These are phyloP conservation scores for Eucommia ulmoides DNA, from an alignment of 257 asterid species.

Conservation along the genomic window DNA sequence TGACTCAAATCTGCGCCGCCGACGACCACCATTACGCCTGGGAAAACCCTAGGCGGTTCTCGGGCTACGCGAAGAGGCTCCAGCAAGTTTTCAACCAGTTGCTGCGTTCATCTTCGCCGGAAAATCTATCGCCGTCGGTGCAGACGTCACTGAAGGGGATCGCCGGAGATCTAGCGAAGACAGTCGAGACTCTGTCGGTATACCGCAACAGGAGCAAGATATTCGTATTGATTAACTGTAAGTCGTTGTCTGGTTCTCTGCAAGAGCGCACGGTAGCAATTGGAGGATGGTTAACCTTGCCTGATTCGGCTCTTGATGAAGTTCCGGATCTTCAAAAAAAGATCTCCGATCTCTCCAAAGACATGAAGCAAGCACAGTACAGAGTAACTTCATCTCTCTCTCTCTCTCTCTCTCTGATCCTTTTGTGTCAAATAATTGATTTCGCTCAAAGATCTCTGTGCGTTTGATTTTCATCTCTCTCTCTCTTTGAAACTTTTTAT, in stretches of 20 bases:
- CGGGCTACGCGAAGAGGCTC: conserved; percentile 17
- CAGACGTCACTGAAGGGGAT: conserved; percentile 18
- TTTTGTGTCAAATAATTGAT: no score
- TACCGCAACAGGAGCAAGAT: conserved; percentile 14
- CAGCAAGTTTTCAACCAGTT: conserved; percentile 12
- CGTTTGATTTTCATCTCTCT: no score
- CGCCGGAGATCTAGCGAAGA: conserved; percentile 12
- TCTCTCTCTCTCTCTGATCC: no score
- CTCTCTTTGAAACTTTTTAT: no score
- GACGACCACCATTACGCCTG: conserved; percentile 12
- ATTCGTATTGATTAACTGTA: conserved; percentile 16
- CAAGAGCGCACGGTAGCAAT: conserved; percentile 17
- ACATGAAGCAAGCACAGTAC: conserved; percentile 19
- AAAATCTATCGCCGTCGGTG: conserved; percentile 6
- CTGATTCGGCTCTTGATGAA: conserved; percentile 9
- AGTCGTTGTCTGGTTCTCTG: conserved; percentile 12
- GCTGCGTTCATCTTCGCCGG: conserved; percentile 9
- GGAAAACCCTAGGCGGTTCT: conserved; percentile 19
- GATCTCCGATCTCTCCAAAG: conserved; percentile 15
- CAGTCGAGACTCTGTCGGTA: conserved; percentile 6
- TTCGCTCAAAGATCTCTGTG: no score
- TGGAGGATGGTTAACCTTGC: conserved; percentile 16
- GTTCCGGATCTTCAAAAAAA: conserved; percentile 12
- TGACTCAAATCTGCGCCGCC: conserved; percentile 4
- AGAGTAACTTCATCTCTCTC: conserved; percentile 4